Percentiles rank a stretch among this genome's conserved stretches.
Evolutionary conservation across 1,284 basidiomycete genomes (phyloP).

Genomic region (Apiotrichum gracile): DNA sequence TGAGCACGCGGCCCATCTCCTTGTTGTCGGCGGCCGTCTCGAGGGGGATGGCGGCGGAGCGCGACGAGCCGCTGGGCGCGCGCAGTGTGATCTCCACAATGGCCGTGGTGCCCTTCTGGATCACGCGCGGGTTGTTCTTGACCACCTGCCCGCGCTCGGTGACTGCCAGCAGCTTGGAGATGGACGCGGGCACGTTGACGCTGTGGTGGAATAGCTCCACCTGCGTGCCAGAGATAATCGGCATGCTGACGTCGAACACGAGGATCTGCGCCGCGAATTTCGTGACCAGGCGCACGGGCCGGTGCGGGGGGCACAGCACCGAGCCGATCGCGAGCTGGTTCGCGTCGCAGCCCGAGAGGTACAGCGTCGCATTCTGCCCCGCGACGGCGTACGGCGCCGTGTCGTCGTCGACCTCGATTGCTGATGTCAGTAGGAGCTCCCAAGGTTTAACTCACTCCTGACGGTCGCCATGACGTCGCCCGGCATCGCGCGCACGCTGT

Average conservation of each 20-base stretch:
- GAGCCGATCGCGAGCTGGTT: conserved; percentile 81
- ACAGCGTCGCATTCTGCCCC: conserved; percentile 80
- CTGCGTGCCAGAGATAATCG: conserved; percentile 79
- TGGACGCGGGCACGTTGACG: conserved; percentile 79
- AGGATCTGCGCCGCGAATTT: conserved; percentile 82
- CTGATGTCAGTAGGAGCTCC: not conserved
- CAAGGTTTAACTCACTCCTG: conserved; percentile 56
- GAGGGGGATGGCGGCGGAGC: conserved; percentile 64
- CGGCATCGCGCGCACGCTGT: conserved; percentile 75
- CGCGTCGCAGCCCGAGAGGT: conserved; percentile 76
- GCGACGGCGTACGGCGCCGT: conserved; percentile 80
- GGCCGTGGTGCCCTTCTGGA: conserved; percentile 76
- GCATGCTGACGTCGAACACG: conserved; percentile 85
- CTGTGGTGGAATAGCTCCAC: conserved; percentile 95
- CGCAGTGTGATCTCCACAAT: conserved; percentile 76
- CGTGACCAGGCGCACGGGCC: conserved; percentile 66
- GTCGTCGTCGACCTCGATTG: conserved; percentile 76
- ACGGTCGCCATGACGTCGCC: conserved; percentile 86
- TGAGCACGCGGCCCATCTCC: conserved; percentile 88
- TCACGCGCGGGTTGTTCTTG: conserved; percentile 76
- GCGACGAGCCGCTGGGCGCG: conserved; percentile 48
- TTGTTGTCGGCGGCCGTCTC: conserved; percentile 88
- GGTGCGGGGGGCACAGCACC: conserved; percentile 71
- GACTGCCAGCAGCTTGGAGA: conserved; percentile 70
- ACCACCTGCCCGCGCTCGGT: conserved; percentile 73